Evolutionary conservation across 163 green algal genomes (phyloP).

Genomic region (Volvox carteri): DNA sequence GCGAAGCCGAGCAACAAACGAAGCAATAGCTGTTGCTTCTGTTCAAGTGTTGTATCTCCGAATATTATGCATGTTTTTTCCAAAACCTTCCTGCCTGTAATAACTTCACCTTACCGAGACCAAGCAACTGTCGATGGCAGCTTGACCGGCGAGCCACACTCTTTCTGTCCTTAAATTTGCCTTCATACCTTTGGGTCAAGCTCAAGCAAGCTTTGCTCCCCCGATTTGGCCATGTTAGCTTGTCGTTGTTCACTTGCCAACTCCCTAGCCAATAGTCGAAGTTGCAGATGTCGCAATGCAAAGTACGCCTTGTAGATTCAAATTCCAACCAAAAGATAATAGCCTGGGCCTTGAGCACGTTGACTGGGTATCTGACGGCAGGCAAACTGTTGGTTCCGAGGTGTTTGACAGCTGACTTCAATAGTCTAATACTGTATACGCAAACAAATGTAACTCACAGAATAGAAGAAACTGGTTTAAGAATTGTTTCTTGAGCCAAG

Average conservation of each 20-base stretch:
- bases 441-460: background rate
- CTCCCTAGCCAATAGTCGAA: background rate
- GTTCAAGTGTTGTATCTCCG: too few relatives aligned
- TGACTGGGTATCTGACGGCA: background rate
- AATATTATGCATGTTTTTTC: too few relatives aligned
- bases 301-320: background rate
- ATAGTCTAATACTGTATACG: background rate
- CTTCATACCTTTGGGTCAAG: slow-evolving; percentile 1
- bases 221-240: slow-evolving; percentile 2
- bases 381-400: background rate
- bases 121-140: background rate
- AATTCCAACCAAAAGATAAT: background rate
- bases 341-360: background rate
- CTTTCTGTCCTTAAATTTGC: background rate
- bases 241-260: background rate
- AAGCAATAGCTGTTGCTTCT: background rate
- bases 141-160: background rate
- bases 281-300: background rate
- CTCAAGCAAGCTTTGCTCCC: slow-evolving; percentile 20
- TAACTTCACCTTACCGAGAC: too few relatives aligned
- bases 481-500: background rate
- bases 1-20: too few relatives aligned
- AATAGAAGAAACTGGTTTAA: background rate
- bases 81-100: too few relatives aligned
- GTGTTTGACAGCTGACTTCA: background rate